Base-by-base conservation (phyloP, 2,329 filamentous ascomycete species). In the Beauveria bassiana region DNA sequence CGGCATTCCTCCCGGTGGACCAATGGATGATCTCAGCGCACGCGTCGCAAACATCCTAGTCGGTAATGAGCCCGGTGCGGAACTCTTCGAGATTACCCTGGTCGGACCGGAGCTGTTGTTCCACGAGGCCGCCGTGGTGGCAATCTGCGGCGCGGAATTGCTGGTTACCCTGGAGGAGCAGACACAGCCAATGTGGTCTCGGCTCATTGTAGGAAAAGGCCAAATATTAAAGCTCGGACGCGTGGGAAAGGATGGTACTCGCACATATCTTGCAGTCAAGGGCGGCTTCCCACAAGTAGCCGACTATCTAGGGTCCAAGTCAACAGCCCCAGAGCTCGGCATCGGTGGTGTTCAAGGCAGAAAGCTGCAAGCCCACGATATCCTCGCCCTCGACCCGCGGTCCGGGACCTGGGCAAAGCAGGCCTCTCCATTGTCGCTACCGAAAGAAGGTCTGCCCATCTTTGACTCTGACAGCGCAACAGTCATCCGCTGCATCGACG, bases 271-370 rank as follows among this genome's bases (percentile, higher is more conserved):
- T 1, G 83, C 83, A 4, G 74, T 87, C 2, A 76, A 78, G 14
- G 70, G 71, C 12, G 71, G 71, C 1, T 67, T 71, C 12, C 67
- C 68, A 1, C 73, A 72, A 22, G 76, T 86, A 1, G 79, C 83
- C 16, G 72, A 78, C 6, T 86, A 81, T 69, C 84, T 86, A 59
- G 80, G 79, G 2, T 84, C 81, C 20, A 86, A 86, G 65, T 79
- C 81, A 0, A 86, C 84, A 0, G 79, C 79, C 28, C 83, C 84
- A 1, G 74, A 82, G 58, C 79, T 85, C 16, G 79, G 75, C 0
- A 79, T 86, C 22, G 84, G 84, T 28, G 84, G 84, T 0, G 82
- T 84, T 51, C 84, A 87, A 69, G 84, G 83, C 5, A 74, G 84
- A 55, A 75, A 77, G 43, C 74, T 86, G 20, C 78, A 79, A 3